Percentiles rank a stretch among this genome's conserved stretches.
Conservation (phyloP, 2,329 filamentous ascomycete genomes). For the Colletotrichum sp. region DNA sequence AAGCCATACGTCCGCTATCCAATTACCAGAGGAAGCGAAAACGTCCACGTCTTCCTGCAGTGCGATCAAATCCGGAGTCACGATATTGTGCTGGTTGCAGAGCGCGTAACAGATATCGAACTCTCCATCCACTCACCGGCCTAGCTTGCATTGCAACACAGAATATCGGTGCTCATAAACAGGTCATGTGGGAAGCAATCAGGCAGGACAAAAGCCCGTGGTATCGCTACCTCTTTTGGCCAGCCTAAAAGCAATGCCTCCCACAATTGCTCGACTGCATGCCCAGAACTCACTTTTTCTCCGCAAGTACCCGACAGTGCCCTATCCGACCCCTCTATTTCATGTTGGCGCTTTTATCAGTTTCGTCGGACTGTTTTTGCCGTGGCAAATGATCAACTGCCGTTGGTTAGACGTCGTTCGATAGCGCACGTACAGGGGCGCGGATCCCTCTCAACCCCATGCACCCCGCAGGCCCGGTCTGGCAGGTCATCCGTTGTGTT, state of each 20-base stretch:
- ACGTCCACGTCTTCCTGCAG: neutral
- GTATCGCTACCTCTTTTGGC: neutral
- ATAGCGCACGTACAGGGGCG: slow-evolving; percentile 6
- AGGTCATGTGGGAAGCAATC: neutral
- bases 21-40: neutral
- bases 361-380: neutral
- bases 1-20: neutral
- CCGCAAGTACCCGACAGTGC: neutral
- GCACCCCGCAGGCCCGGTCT: slow-evolving; percentile 12
- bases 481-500: neutral
- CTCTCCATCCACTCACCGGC: neutral
- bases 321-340: neutral
- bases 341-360: neutral
- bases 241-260: neutral
- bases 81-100: neutral
- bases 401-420: neutral
- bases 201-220: neutral
- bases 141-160: neutral
- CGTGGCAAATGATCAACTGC: slow-evolving; percentile 6
- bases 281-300: neutral
- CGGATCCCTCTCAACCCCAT: slow-evolving; percentile 2
- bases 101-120: neutral
- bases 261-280: neutral
- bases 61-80: neutral
- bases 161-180: neutral